Evolutionary conservation across 345 rosid genomes (phyloP).

Genomic region (Arabidopsis suecica): DNA sequence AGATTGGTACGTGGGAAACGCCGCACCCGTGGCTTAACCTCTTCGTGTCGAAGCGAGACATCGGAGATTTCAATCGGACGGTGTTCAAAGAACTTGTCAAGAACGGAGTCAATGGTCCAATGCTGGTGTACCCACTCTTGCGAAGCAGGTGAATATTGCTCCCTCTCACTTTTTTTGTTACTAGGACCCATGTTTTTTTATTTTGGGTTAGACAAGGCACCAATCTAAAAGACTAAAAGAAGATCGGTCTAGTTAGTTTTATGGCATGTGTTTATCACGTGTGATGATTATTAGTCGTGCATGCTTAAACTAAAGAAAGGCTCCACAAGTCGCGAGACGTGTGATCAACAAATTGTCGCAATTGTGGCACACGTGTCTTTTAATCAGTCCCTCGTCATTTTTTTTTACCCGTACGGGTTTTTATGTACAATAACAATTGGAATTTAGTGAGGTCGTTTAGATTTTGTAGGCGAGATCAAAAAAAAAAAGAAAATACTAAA

Average conservation of each 20-base stretch:
- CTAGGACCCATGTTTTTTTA: not conserved
- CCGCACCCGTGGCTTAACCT: constrained; percentile 98
- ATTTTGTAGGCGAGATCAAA: constrained; percentile 16
- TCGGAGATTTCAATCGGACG: constrained; percentile 64
- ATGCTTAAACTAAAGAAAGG: not conserved
- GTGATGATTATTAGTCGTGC: constrained; percentile 34
- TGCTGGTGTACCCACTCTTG: constrained; percentile 82
- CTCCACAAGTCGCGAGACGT: constrained; percentile 27
- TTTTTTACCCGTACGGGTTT: constrained; percentile 15
- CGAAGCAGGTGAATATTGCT: constrained; percentile 70
- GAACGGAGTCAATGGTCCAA: constrained; percentile 87
- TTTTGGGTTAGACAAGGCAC: constrained; percentile 27
- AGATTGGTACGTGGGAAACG: constrained; percentile 75
- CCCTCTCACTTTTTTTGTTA: not conserved
- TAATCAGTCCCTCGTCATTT: not conserved
- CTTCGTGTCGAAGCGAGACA: constrained; percentile 66
- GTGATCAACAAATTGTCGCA: constrained; percentile 9
- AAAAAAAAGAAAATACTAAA: not conserved
- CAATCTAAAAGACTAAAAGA: constrained; percentile 4
- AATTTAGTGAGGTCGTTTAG: constrained; percentile 17
- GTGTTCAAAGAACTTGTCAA: constrained; percentile 70
- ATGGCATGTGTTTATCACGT: constrained; percentile 48
- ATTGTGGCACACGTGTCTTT: constrained; percentile 35
- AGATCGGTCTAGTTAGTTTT: constrained; percentile 23
- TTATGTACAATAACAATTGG: not conserved